Evolutionary conservation across 495 filamentous ascomycete genomes (phyloP).

Genomic region (Oleoguttula mirabilis): DNA sequence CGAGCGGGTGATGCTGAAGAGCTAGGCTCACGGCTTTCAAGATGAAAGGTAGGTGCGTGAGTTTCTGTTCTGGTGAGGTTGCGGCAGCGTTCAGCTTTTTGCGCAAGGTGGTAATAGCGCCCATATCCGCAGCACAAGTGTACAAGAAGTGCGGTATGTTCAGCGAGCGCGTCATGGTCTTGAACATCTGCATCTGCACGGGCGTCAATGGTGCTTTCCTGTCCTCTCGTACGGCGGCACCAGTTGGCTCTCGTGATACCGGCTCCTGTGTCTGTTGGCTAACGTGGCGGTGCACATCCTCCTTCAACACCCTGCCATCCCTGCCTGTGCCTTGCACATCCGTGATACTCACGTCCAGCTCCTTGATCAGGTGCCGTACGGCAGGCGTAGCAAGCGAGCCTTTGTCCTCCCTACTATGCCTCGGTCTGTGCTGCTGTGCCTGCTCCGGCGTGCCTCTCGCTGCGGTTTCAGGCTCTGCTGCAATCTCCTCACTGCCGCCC

Average conservation of each 20-base stretch:
- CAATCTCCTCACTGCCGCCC: slow-evolving; percentile 1
- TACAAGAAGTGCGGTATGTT: slow-evolving; percentile 89
- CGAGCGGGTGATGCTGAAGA: slow-evolving; percentile 64
- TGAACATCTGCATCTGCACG: slow-evolving; percentile 90
- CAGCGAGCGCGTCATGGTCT: slow-evolving; percentile 89
- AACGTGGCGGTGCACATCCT: slow-evolving; percentile 71
- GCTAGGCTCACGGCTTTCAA: slow-evolving; percentile 88
- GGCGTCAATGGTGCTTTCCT: slow-evolving; percentile 53
- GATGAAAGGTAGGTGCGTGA: slow-evolving; percentile 87
- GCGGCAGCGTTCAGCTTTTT: slow-evolving; percentile 46
- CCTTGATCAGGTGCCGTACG: slow-evolving; percentile 75
- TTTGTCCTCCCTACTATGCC: slow-evolving; percentile 30
- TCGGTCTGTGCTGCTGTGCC: neutral
- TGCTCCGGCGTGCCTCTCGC: neutral
- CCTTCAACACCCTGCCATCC: slow-evolving; percentile 83
- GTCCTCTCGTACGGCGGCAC: no score
- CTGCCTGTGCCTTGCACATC: slow-evolving; percentile 77
- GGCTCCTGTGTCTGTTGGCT: slow-evolving; percentile 29
- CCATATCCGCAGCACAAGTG: slow-evolving; percentile 72
- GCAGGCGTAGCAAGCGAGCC: slow-evolving; percentile 78
- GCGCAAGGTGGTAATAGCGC: slow-evolving; percentile 56
- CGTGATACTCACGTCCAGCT: slow-evolving; percentile 59
- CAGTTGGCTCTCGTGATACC: slow-evolving; percentile 12
- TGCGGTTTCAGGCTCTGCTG: neutral
- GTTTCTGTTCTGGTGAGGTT: slow-evolving; percentile 35